Evolutionary conservation across 2,329 filamentous ascomycete species (phyloP).

Genomic region (Fusarium lateritium): DNA sequence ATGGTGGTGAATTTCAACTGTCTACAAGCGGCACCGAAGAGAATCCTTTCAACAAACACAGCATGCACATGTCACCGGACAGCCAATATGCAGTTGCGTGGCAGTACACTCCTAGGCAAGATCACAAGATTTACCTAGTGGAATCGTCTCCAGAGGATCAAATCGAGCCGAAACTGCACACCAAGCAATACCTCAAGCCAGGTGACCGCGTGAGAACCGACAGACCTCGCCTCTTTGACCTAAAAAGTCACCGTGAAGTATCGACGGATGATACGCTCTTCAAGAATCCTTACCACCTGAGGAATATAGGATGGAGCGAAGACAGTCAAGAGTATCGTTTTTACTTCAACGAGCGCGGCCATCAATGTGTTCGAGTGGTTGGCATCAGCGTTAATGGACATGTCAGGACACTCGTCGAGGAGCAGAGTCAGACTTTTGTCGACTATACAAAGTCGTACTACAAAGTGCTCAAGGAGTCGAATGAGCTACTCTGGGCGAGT

Average conservation of each 20-base stretch:
- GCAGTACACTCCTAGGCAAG: constrained; percentile 44
- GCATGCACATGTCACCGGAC: constrained; percentile 38
- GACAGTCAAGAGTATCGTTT: constrained; percentile 47
- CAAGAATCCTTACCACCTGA: constrained; percentile 42
- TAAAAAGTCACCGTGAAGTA: constrained; percentile 39
- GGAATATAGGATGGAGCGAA: constrained; percentile 45
- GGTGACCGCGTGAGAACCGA: constrained; percentile 46
- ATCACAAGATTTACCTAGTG: constrained; percentile 36
- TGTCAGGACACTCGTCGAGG: constrained; percentile 42
- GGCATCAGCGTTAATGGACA: constrained; percentile 31
- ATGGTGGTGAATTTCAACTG: constrained; percentile 29
- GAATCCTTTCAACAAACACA: constrained; percentile 37
- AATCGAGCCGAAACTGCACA: constrained; percentile 46
- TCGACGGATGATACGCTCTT: constrained; percentile 44
- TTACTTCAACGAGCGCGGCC: constrained; percentile 50
- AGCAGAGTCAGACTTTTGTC: constrained; percentile 48
- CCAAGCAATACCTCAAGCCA: constrained; percentile 46
- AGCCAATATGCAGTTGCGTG: constrained; percentile 37
- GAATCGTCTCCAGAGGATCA: constrained; percentile 50
- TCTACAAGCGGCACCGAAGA: constrained; percentile 37
- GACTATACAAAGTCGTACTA: constrained; percentile 44
- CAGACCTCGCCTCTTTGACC: constrained; percentile 48
- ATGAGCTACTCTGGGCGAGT: constrained; percentile 50
- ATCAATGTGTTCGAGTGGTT: constrained; percentile 44
- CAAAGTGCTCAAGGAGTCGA: constrained; percentile 9